These are phyloP conservation scores for Cutaneotrichosporon dermatis DNA, from an alignment of 1,284 basidiomycete genomes.

Conservation along the genomic window DNA sequence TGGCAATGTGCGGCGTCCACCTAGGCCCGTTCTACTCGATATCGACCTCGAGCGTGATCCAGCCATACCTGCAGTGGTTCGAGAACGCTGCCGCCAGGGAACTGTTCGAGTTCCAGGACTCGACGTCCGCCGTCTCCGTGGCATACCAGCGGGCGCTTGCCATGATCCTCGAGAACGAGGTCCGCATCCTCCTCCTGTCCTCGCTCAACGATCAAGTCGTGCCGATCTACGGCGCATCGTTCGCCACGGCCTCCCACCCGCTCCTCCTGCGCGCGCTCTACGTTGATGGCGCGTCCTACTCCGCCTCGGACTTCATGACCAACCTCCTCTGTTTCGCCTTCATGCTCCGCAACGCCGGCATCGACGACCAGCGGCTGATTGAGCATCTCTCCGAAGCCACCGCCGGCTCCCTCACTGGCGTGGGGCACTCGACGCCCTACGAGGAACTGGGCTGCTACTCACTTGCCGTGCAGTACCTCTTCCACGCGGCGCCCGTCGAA, in stretches of 20 bases:
- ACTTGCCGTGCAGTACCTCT: constrained; percentile 86
- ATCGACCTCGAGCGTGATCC: constrained; percentile 70
- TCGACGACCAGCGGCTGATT: constrained; percentile 83
- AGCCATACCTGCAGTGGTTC: constrained; percentile 88
- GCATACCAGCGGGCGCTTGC: constrained; percentile 70
- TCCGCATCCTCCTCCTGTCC: constrained; percentile 85
- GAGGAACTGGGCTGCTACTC: constrained; percentile 78
- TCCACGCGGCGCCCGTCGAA: constrained; percentile 65
- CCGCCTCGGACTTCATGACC: constrained; percentile 82
- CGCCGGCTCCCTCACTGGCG: constrained; percentile 67
- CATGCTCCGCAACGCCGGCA: constrained; percentile 80
- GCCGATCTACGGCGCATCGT: constrained; percentile 85
- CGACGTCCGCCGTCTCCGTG: constrained; percentile 45
- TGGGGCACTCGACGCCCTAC: constrained; percentile 87
- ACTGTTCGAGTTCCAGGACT: constrained; percentile 88
- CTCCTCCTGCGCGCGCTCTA: constrained; percentile 85
- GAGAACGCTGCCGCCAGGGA: constrained; percentile 75
- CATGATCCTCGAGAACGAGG: constrained; percentile 71
- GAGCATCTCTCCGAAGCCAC: constrained; percentile 86
- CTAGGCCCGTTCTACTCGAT: constrained; percentile 78
- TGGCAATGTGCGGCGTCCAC: constrained; percentile 79
- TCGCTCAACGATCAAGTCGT: constrained; percentile 94
- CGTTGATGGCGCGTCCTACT: constrained; percentile 89
- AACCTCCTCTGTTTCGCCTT: constrained; percentile 84
- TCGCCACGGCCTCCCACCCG: constrained; percentile 83